Base-by-base conservation (phyloP, 1,139 yeast species). In the Saccharomycopsis phalli region DNA sequence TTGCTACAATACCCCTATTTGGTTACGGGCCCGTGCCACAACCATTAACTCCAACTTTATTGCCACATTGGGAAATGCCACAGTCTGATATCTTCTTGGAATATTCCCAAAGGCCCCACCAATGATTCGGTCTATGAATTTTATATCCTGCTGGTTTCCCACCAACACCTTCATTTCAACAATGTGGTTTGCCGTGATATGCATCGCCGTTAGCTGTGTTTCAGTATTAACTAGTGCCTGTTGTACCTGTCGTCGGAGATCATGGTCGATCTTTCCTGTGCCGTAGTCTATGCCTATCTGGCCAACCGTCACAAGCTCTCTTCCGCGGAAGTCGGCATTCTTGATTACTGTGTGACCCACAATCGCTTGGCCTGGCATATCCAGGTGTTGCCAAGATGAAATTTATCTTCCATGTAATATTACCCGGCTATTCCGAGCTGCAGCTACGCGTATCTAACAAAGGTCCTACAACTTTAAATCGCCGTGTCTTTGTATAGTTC, bases 1-100 rank as follows among this genome's bases (percentile, higher is more conserved):
- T 22, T 22, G 6, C 10, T 22, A 7, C 6, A 10, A 22, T 22
- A 22, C 6, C 25, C 25, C 10, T 22, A 6, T 22, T 7, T 22
- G 25, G 14, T 26, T 26, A 11, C 29, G 26, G 3, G n/a, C 36
- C 26, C 16, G n/a, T 11, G 36, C 36, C n/a, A 25, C 17, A 5
- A 23, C 39, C 17, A 25, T n/a, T 10, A 36, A 8, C 26, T 36
- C 39, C 11, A 36, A 13, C n/a, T 36, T 28, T 16, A 36, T 37
- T n/a, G 13, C 13, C 27, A n/a, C 4, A 4, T 23, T 37, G 5
- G 39, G 39, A 13, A 36, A 19, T 26, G 19, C 28, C 16, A 36
- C 39, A 37, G 29, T 19, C 11, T 29, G 38, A 37, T 11, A 36
- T 13, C 17, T 8, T n/a, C 16, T 8, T n/a, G 14, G 3, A 36